Evolutionary conservation across 768 basidiomycete genomes (phyloP).

Genomic region (Fibroporia radiculosa): DNA sequence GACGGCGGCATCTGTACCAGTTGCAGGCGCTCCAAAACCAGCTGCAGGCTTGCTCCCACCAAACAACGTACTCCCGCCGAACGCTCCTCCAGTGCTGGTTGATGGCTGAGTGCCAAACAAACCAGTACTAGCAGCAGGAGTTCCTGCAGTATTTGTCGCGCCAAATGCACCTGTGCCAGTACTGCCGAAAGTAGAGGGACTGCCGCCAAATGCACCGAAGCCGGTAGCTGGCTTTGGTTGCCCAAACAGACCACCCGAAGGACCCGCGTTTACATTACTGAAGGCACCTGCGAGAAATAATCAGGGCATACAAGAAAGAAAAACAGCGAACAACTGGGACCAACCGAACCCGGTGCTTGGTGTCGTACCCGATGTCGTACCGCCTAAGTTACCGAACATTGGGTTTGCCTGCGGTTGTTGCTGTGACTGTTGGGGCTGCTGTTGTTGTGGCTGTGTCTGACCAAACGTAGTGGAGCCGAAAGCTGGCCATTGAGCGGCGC

Average conservation of each 20-base stretch:
- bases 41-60: constrained; percentile 44
- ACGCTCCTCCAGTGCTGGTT: constrained; percentile 19
- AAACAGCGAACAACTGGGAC: constrained; percentile 10
- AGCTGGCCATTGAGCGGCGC: constrained; percentile 12
- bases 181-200: constrained; percentile 43
- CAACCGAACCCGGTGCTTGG: constrained; percentile 28
- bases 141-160: constrained; percentile 17
- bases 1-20: constrained; percentile 19
- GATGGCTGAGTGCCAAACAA: constrained; percentile 27
- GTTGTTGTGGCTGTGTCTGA: constrained; percentile 31
- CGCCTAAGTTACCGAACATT: constrained; percentile 66
- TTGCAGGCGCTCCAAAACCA: constrained; percentile 35
- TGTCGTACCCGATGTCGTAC: constrained; percentile 26
- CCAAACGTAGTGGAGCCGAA: constrained; percentile 46
- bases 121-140: constrained; percentile 22
- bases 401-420: constrained; percentile 60
- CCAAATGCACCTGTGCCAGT: constrained; percentile 38
- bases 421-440: constrained; percentile 35
- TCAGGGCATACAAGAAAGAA: constrained; percentile 6
- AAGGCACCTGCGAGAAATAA: constrained; percentile 28
- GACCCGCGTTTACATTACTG: constrained; percentile 28
- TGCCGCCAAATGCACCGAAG: constrained; percentile 69
- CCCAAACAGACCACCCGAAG: constrained; percentile 44
- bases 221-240: constrained; percentile 62
- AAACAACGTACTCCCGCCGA: constrained; percentile 44